A percentile compares a stretch with the other conserved stretches of the same genome.
Evolutionary conservation across 108 stramenopile genomes (phyloP).

Genomic region (Fistulifera pelliculosa): DNA sequence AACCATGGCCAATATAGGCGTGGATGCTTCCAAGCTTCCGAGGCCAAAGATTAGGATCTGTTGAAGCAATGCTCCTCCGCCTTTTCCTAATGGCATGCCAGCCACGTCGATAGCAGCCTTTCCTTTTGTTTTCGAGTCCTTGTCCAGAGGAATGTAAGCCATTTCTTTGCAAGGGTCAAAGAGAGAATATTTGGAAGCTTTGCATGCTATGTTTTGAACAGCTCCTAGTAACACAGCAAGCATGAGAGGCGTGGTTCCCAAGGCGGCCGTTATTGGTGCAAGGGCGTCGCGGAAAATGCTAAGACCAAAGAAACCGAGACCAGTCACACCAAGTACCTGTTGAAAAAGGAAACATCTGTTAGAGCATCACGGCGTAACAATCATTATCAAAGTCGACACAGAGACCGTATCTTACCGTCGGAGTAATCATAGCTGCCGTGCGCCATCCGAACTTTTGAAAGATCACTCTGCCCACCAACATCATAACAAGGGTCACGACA

Average conservation of each 20-base stretch:
- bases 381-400: not conserved
- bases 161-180: slow-evolving; percentile 99
- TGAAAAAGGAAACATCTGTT: not conserved
- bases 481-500: slow-evolving; percentile 91
- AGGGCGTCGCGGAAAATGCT: slow-evolving; percentile 74
- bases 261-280: slow-evolving; percentile 53
- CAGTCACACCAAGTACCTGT: slow-evolving; percentile 88
- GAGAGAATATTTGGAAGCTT: slow-evolving; percentile 91
- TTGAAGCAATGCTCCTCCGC: slow-evolving; percentile 94
- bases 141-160: slow-evolving; percentile 98
- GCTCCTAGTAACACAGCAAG: slow-evolving; percentile 93
- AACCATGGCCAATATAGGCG: slow-evolving; percentile 78
- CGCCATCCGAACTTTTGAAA: slow-evolving; percentile 93
- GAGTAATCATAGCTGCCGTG: slow-evolving; percentile 89
- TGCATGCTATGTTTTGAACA: slow-evolving; percentile 91
- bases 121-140: slow-evolving; percentile 96
- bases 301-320: slow-evolving; percentile 84
- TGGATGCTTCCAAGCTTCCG: slow-evolving; percentile 83
- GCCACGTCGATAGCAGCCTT: slow-evolving; percentile 99
- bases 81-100: slow-evolving; percentile 95
- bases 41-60: slow-evolving; percentile 85
- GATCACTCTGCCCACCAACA: slow-evolving; percentile 88
- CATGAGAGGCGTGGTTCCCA: slow-evolving; percentile 93
- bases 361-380: not conserved
- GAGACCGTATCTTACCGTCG: slow-evolving; percentile 26